These are phyloP conservation scores for Albifimbria verrucaria DNA, from an alignment of 2,329 filamentous ascomycete species.

Conservation along the genomic window DNA sequence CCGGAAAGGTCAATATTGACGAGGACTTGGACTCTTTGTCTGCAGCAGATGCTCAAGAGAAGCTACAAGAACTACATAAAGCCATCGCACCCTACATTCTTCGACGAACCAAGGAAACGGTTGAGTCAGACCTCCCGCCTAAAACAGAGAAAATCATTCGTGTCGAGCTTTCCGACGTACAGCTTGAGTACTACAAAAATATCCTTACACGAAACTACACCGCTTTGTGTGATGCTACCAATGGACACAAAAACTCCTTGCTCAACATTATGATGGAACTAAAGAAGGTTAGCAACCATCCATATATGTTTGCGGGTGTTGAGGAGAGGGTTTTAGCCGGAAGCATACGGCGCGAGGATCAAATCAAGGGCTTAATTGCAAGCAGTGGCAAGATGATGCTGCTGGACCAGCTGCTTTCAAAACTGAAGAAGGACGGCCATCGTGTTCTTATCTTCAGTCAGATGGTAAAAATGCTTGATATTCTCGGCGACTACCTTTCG, in stretches of 20 bases:
- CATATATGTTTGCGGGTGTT: slow-evolving; percentile 94
- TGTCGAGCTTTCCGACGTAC: slow-evolving; percentile 92
- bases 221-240: slow-evolving; percentile 84
- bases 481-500: slow-evolving; percentile 89
- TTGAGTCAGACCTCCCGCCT: slow-evolving; percentile 91
- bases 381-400: slow-evolving; percentile 99
- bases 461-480: slow-evolving; percentile 99
- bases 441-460: slow-evolving; percentile 98
- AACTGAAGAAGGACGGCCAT: slow-evolving; percentile 89
- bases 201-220: slow-evolving; percentile 96
- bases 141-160: slow-evolving; percentile 99
- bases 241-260: slow-evolving; percentile 89
- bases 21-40: slow-evolving; percentile 80
- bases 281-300: slow-evolving; percentile 98
- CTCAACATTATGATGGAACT: slow-evolving; percentile 99
- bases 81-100: slow-evolving; percentile 93
- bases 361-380: slow-evolving; percentile 87
- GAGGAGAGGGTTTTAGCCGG: slow-evolving; percentile 85
- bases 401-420: slow-evolving; percentile 88
- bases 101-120: slow-evolving; percentile 93
- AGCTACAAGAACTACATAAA: slow-evolving; percentile 80
- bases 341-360: slow-evolving; percentile 79
- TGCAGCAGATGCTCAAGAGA: slow-evolving; percentile 77
- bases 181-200: slow-evolving; percentile 98
- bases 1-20: slow-evolving; percentile 87